Evolutionary conservation across 805 yeast species (phyloP).

Genomic region (Candida parachauliodes): DNA sequence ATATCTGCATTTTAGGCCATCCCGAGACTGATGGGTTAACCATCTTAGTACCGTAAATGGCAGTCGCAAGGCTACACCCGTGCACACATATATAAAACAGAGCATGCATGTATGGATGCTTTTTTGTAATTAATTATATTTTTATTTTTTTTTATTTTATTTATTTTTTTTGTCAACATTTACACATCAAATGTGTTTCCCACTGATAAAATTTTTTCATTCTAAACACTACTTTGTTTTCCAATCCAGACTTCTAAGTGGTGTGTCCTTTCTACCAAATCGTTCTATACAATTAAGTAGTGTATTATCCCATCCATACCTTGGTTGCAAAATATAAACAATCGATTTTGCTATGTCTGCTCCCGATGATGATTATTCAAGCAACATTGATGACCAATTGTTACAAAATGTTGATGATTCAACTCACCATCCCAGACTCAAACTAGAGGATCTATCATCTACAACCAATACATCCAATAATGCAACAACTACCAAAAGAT

Average conservation of each 20-base stretch:
- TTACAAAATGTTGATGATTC: constrained; percentile 34
- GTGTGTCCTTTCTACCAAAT: constrained; percentile 6
- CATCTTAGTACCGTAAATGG: too few species aligned
- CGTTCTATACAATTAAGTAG: constrained; percentile 2
- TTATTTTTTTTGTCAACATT: neutral
- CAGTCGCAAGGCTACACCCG: neutral
- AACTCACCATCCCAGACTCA: constrained; percentile 16
- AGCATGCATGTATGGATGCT: too few species aligned
- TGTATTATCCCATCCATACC: neutral
- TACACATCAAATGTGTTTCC: neutral
- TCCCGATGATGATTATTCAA: constrained; percentile 20
- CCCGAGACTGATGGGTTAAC: too few species aligned
- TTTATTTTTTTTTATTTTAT: too few species aligned
- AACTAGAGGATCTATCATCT: constrained; percentile 23
- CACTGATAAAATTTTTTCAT: neutral
- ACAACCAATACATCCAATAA: constrained; percentile 3
- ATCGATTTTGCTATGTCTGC: constrained; percentile 3
- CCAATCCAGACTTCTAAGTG: neutral
- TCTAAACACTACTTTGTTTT: constrained; percentile 1
- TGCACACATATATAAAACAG: neutral
- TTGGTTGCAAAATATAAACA: constrained; percentile 6
- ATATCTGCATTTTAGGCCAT: too few species aligned
- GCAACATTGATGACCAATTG: constrained; percentile 42
- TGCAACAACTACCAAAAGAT: neutral
- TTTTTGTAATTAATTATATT: too few species aligned